Evolutionary conservation across 73 alveolate genomes (phyloP), one percentile per base, ranked within the genome.

Genomic region (Tetrahymena borealis): DNA sequence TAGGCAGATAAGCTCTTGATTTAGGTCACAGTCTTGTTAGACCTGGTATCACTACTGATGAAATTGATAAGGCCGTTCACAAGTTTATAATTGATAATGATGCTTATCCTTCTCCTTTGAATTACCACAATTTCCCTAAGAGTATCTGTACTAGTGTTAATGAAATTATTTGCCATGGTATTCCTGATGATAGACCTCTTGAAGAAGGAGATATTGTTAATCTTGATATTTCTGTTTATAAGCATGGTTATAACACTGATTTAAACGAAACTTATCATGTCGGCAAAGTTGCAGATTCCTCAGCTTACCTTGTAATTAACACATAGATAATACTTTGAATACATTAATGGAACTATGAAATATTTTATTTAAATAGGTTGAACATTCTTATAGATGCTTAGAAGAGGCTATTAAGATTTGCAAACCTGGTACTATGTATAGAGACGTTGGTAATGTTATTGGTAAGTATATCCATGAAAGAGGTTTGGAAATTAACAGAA

Each of bases 161-260:
- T 95, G 99, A 98, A 90, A 99, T 98, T 12, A 95, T 98, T 1
- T 96, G 99, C 90, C 99, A 95, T 94, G 99, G 99, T 33, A 95
- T 98, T 38, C 99, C 99, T 38, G 98, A 98, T 94, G 95, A 92
- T 77, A 94, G 99, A 77, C 97, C 98, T 12, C 94, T 98, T n/a
- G 96, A 96, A 91, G 96, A 97, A 94, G 99, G 99, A 33, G 99
- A 98, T 42, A 95, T 95, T 91, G 96, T 97, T 7, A 98, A 98
- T 92, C 94, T 97, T 40, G 99, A 98, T 95, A 99, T 98, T 6
- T 94, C 98, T 20, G 96, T 97, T 78, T 98, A 94, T 90, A 93
- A 77, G 33, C 95, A 98, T 90, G 99, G 99, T 7, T 96, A 92
- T 41, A 98, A 98, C 90, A 98, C 98, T 6, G 98, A 95, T 91